These are phyloP conservation scores for Curvularia eragrostidis DNA, from an alignment of 2,329 filamentous ascomycete species.

Conservation along the genomic window DNA sequence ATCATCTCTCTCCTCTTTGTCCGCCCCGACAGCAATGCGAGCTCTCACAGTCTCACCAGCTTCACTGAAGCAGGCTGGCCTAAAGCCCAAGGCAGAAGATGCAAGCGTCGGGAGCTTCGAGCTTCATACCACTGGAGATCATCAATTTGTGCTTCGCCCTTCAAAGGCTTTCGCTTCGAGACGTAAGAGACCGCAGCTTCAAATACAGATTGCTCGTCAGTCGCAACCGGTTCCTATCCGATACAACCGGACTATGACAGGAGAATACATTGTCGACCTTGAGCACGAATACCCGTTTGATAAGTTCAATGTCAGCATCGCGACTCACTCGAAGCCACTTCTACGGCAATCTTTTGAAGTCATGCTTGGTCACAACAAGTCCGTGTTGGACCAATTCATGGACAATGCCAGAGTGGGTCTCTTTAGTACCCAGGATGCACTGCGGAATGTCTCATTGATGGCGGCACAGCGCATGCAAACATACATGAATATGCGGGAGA, in stretches of 20 bases:
- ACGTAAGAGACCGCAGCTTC: slow-evolving; percentile 56
- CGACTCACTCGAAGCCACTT: slow-evolving; percentile 46
- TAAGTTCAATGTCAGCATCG: slow-evolving; percentile 57
- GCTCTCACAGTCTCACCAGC: slow-evolving; percentile 29
- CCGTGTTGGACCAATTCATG: slow-evolving; percentile 32
- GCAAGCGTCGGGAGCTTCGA: slow-evolving; percentile 55
- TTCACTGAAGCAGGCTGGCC: slow-evolving; percentile 14
- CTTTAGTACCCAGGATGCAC: slow-evolving; percentile 25
- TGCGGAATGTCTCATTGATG: slow-evolving; percentile 31
- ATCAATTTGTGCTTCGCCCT: slow-evolving; percentile 60
- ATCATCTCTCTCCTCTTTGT: slow-evolving; percentile 9
- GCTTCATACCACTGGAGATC: slow-evolving; percentile 61
- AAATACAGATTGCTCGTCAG: slow-evolving; percentile 58
- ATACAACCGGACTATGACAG: slow-evolving; percentile 59
- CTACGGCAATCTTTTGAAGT: slow-evolving; percentile 46
- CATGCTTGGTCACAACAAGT: slow-evolving; percentile 42
- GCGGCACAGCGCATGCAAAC: slow-evolving; percentile 22
- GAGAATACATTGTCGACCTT: slow-evolving; percentile 60
- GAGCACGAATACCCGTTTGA: slow-evolving; percentile 59
- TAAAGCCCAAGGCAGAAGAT: slow-evolving; percentile 20
- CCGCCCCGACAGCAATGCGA: slow-evolving; percentile 14
- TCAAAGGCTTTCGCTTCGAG: slow-evolving; percentile 52
- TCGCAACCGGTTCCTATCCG: slow-evolving; percentile 53
- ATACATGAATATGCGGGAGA: slow-evolving; percentile 13
- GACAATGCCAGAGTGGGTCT: slow-evolving; percentile 29